Conservation (phyloP, 805 yeast genomes). For the Candida xiaguanensis region DNA sequence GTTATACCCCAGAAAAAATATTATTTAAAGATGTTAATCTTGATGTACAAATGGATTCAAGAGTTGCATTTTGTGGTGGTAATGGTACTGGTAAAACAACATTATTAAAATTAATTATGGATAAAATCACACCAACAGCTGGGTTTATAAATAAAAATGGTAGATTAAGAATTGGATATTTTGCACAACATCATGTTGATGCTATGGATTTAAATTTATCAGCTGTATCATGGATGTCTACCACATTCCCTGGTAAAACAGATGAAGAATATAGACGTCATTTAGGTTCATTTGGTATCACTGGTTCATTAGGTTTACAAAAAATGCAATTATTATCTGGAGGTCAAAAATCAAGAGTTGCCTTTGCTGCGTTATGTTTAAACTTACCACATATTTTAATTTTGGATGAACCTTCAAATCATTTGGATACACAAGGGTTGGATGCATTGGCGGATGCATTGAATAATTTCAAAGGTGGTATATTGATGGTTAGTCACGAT, state of each 20-base stretch:
- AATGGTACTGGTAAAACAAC: constrained; percentile 99
- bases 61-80: constrained; percentile 97
- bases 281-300: constrained; percentile 94
- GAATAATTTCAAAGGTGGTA: constrained; percentile 87
- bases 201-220: constrained; percentile 84
- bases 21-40: constrained; percentile 75
- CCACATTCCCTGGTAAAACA: constrained; percentile 83
- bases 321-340: constrained; percentile 89
- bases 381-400: constrained; percentile 87
- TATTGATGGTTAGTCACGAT: constrained; percentile 97
- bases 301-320: constrained; percentile 90
- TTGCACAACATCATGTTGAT: constrained; percentile 98
- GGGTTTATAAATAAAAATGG: constrained; percentile 82
- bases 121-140: constrained; percentile 63
- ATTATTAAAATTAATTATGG: constrained; percentile 80
- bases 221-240: constrained; percentile 94
- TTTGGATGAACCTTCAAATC: constrained; percentile 97
- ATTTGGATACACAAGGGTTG: constrained; percentile 95
- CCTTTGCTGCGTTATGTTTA: constrained; percentile 92
- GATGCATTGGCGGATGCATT: constrained; percentile 93
- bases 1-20: constrained; percentile 65
- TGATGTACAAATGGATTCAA: constrained; percentile 88
- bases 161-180: constrained; percentile 88
- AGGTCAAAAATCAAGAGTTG: constrained; percentile 98
- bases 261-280: constrained; percentile 97